Base-by-base conservation (phyloP, 805 yeast genomes). In the Zygosaccharomyces gambellarensis region DNA sequence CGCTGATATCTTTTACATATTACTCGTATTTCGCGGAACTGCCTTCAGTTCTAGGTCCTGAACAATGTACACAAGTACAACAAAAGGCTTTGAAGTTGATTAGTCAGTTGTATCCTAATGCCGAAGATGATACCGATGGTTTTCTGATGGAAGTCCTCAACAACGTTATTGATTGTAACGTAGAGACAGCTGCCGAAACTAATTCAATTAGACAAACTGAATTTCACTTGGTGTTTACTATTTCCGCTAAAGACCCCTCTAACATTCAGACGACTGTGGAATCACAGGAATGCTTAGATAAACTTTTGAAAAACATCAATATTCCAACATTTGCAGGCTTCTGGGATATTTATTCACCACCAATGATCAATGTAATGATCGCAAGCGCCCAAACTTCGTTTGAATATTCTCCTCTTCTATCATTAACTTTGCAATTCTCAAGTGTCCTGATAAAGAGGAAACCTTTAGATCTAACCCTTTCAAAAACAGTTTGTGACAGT, bases 91-190 rank as follows among this genome's bases (percentile, higher is more conserved):
- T 78, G 32, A 41, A 55, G 1, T 53, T 79, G 0, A 73, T 82
- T 9, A 59, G 64, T 2, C 63, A 74, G 2, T 64, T 92, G 8
- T 61, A 77, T 3, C 77, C 75, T 1, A 84, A 80, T 1, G 78
- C 94, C 0, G 86, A 82, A 40, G 96, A 88, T 41, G 98, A 90
- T 59, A 78, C 96, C 0, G 81, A 86, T 31, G 79, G 90, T 1
- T 74, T 85, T 42, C 66, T 90, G 38, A 74, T 87, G 10, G 96
- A 90, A 62, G 77, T 85, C 0, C 65, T 87, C n/a, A 73, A 82
- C 1, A 49, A 57, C 19, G 52, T 57, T 7, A 73, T 76, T 2
- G 78, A 82, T 1, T 76, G 86, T 36, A 72, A 74, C 43, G 72
- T 84, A 7, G 72, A 38, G 17, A 71, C 53, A 12, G 43, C 50